Base-by-base conservation (phyloP, 1,284 basidiomycete species). In the Rhodotorula sp. region DNA sequence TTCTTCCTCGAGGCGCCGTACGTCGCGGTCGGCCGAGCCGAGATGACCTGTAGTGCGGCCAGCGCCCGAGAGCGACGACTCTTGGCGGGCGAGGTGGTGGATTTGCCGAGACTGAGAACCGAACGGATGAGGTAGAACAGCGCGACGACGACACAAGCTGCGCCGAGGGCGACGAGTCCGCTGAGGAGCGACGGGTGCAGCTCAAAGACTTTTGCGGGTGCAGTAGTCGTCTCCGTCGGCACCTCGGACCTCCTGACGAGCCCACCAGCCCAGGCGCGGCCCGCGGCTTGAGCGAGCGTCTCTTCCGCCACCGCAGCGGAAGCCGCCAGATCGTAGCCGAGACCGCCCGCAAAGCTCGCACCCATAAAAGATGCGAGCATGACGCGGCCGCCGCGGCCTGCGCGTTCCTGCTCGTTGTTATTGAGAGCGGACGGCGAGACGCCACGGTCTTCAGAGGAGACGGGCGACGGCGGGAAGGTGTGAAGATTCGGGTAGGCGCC, bases 331-430 rank as follows among this genome's bases (percentile, higher is more conserved):
- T 76, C 72, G 68, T 68, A 69, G 16, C 66, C 65, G n/a, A 74
- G 21, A 3, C 74, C 74, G 43, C 74, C 74, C 3, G 74, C 72
- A 47, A 76, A 76, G 54, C 63, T 67, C 16, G 72, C 31, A 21
- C 74, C 74, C 65, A 76, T 68, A 52, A 76, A 76, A 10, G 64
- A 66, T 18, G 72, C 74, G 64, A 76, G 74, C 23, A 71, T 60
- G 19, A 71, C 66, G 8, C 74, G 67, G 2, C 69, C 68, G 23
- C 66, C 72, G 14, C 47, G 48, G 31, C 49, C 49, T 5, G 28
- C 14, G 10, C 50, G 62, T 1, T 14, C 45, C 16, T 57, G 47
- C 43, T 21, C 14, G 15, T 23, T 26, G n/a, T 15, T 23, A 38
- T 43, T 5, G 45, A 70, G n/a, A 0, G 70, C 70, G 14, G 62